A percentile compares a stretch with the other conserved stretches of the same genome.
Evolutionary conservation across 2,329 filamentous ascomycete species (phyloP).

Genomic region (Cercospora sojina): DNA sequence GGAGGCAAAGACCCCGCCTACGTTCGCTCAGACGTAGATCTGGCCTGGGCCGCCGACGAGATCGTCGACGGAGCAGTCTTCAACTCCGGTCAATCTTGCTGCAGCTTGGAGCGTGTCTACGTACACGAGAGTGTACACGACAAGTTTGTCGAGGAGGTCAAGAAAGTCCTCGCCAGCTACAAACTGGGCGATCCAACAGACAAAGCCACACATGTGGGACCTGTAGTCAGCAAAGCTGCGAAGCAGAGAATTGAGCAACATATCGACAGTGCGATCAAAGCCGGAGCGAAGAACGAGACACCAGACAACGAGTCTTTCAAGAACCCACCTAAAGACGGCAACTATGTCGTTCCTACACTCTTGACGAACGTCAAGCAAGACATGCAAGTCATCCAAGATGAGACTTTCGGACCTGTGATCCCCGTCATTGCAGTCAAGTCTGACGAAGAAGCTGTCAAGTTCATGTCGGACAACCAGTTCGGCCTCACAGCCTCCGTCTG

Average conservation of each 20-base stretch:
- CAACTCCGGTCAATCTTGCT: slow-evolving; percentile 98
- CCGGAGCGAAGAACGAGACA: slow-evolving; percentile 81
- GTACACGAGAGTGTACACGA: slow-evolving; percentile 84
- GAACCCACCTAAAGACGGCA: slow-evolving; percentile 71
- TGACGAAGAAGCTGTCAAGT: slow-evolving; percentile 74
- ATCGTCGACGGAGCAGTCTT: slow-evolving; percentile 96
- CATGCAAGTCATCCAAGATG: slow-evolving; percentile 88
- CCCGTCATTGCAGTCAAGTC: slow-evolving; percentile 80
- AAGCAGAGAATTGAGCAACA: slow-evolving; percentile 75
- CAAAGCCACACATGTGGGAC: slow-evolving; percentile 76
- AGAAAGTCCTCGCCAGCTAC: slow-evolving; percentile 75
- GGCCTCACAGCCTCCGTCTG: slow-evolving; percentile 95
- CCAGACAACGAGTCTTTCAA: slow-evolving; percentile 77
- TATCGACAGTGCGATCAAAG: slow-evolving; percentile 75
- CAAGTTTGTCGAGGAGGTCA: slow-evolving; percentile 72
- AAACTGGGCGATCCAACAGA: slow-evolving; percentile 85
- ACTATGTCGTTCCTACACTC: slow-evolving; percentile 84
- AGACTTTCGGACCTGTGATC: slow-evolving; percentile 93
- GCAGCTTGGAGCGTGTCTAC: slow-evolving; percentile 87
- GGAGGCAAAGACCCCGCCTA: slow-evolving; percentile 96
- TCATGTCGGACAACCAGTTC: slow-evolving; percentile 96
- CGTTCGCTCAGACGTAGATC: slow-evolving; percentile 78
- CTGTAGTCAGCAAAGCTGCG: slow-evolving; percentile 79
- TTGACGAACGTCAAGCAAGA: slow-evolving; percentile 74
- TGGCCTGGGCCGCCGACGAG: slow-evolving; percentile 87